Evolutionary conservation across 129 eudicot species (phyloP), one percentile per base, ranked within the genome.

Genomic region (sunflower (Helianthus annuus)): DNA sequence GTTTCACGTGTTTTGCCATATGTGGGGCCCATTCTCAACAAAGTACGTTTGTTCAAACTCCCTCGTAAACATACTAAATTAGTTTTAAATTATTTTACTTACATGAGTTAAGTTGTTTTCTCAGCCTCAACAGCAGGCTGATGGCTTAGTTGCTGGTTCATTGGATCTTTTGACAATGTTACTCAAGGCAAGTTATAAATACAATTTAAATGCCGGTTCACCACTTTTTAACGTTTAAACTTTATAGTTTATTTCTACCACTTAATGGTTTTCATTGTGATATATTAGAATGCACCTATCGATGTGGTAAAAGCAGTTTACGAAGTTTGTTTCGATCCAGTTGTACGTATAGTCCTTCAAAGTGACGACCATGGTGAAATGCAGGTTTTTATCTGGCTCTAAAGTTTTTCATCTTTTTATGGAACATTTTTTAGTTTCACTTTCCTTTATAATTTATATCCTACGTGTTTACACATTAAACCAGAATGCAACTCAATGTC

Each of bases 401-500:
- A 5, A 58, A 36, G 66, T 11, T 63, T 51, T 40, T 6, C 42
- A 2, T 60, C 11, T 52, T 48, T 71, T 57, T 27, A 1, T 10
- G 8, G 7, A 22, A 19, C 10, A 27, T 4, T 8, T 55, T 34
- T 48, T 60, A 22, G 62, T 5, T 42, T 53, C 29, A 60, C 17
- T 36, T 16, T 16, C 6, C 32, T 44, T 16, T 29, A 10, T 38
- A n/a, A 48, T 44, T 16, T 29, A 10, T 38, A n/a, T 63, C 54
- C n/a, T 57, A 19, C 54, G 63, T 68, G 24, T 22, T 71, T 7
- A 2, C 6, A 2, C 16, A 36, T 44, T 48, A n/a, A 53, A 66
- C 19, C 88, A 94, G 99, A 94, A 94, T 71, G 97, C 97, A 44
- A 94, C 99, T 48, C 97, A 90, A 85, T 94, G 91, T 81, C 86